A percentile compares a stretch with the other conserved stretches of the same genome.
phyloP scores from a whole-genome alignment of 805 yeast genomes.

The Kluyveromyces aestuarii region DNA sequence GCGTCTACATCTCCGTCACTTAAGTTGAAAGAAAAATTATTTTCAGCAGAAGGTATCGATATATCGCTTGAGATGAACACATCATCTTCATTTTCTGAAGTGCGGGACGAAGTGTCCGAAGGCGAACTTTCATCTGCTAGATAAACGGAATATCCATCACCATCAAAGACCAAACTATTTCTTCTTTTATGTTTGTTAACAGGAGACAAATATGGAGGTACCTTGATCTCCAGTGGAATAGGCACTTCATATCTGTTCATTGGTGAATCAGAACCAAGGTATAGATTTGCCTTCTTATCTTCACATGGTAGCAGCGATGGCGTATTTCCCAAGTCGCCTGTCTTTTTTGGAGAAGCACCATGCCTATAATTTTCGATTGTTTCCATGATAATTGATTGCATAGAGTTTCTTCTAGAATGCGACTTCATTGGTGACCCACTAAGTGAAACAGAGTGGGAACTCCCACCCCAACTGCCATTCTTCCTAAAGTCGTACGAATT shows the following conservation, averaged over 20 bases:
- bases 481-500: neutral
- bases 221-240: slow-evolving; percentile 29
- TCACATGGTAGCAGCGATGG: slow-evolving; percentile 7
- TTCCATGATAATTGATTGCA: slow-evolving; percentile 22
- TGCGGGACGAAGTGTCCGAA: neutral
- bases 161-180: slow-evolving; percentile 29
- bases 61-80: slow-evolving; percentile 5
- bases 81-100: slow-evolving; percentile 1
- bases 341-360: neutral
- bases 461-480: neutral
- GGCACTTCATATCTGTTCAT: slow-evolving; percentile 28
- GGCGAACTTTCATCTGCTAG: slow-evolving; percentile 5
- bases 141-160: slow-evolving; percentile 28
- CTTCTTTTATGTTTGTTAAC: slow-evolving; percentile 21
- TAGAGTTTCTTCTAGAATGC: slow-evolving; percentile 13
- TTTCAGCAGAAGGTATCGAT: slow-evolving; percentile 23
- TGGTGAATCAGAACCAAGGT: slow-evolving; percentile 30
- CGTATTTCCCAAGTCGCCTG: neutral
- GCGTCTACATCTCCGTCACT: slow-evolving; percentile 12
- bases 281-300: slow-evolving; percentile 14
- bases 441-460: neutral
- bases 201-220: slow-evolving; percentile 33
- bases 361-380: slow-evolving; percentile 13
- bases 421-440: neutral
- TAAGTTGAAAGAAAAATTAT: slow-evolving; percentile 21